Base-by-base conservation (phyloP, 371 early-diverging fungal species). In the Mortierella sp. region DNA sequence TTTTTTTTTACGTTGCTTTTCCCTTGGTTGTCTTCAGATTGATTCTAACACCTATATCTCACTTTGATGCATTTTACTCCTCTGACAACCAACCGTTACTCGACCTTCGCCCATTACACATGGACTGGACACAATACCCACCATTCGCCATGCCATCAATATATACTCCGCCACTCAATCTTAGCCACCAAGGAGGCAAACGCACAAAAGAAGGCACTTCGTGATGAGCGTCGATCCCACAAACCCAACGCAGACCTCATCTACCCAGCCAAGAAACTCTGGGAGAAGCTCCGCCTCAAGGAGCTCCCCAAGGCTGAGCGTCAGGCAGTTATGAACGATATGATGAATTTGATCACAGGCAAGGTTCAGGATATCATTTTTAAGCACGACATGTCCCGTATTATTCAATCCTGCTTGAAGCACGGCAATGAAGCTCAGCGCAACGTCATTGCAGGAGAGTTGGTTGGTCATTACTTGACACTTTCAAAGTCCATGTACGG, bases 311-410 rank as follows among this genome's bases (percentile, higher is more conserved):
- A 87, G 37, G 88, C 87, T 26, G 93, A 93, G 69, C 91, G 95
- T 59, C 84, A 85, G 39, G 68, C 75, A 40, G 84, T 91, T 51
- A 94, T 98, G 93, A 86, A 83, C 26, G 84, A 93, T 63, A 91
- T 97, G 84, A 94, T 98, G 95, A 85, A 62, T 10, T 74, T 95
- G 47, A 90, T 97, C 68, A 87, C 87, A 20, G 98, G 97, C 69
- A 91, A 91, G 72, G 93, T 96, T 62, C 90, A 93, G 77, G 97
- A 96, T 88, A 84, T 97, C 52, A 93, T 95, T 83, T 96, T 97
- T 88, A 97, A 97, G 86, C 97, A 97, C 88, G 98, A 98, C 78
- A 94, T 96, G 74, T 93, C 93, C n/a, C 93, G 98, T 76, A 92
- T 98, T 35, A 90, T 98, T 64, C 98, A 98, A 84, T 93, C 96